Base-by-base conservation (phyloP, 441 rosid genomes). In the Populus hybrid region DNA sequence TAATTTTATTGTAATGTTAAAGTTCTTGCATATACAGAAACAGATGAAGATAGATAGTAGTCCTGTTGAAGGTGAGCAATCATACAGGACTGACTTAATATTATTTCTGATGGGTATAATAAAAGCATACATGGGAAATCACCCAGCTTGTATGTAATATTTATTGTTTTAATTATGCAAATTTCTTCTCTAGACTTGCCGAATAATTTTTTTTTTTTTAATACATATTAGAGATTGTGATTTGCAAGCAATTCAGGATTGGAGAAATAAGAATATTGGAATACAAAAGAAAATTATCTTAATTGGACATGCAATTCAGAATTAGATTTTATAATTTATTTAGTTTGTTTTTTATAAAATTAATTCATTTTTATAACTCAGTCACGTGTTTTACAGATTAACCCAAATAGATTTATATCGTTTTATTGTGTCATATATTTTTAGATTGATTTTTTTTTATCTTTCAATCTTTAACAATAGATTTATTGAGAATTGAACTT, bases 21-120 rank as follows among this genome's bases (percentile, higher is more conserved):
- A 24, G 14, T 68, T 65, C 29, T 67, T 75, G 80, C 69, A 56
- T 53, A 74, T 50, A 71, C 78, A 76, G 28, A 31, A 69, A 64
- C 4, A 11, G 33, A 35, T 14, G 35, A 81, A 26, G 11, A 10
- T 20, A 8, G 23, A 36, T 18, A 18, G 24, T 4, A 56, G 23
- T 23, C 29, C 26, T 45, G 45, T 14, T 21, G 35, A 59, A 12
- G 68, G 35, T 35, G 10, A 9, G 53, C 45, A 12, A 40, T 40
- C 42, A 35, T 6, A 8, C 50, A 68, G 2, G 36, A 38, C 50
- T 20, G n/a, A 1, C n/a, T 9, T 1, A 9, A 6, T 69, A 38
- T 64, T 31, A 26, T 28, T 35, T 73, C 69, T 38, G 26, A 76
- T 71, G 31, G 56, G 42, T 36, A 10, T 16, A 53, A 31, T 33